Evolutionary conservation across 176 grass and related monocot species (phyloP), one percentile per base, ranked within the genome.

Genomic region (Oryza nivara): DNA sequence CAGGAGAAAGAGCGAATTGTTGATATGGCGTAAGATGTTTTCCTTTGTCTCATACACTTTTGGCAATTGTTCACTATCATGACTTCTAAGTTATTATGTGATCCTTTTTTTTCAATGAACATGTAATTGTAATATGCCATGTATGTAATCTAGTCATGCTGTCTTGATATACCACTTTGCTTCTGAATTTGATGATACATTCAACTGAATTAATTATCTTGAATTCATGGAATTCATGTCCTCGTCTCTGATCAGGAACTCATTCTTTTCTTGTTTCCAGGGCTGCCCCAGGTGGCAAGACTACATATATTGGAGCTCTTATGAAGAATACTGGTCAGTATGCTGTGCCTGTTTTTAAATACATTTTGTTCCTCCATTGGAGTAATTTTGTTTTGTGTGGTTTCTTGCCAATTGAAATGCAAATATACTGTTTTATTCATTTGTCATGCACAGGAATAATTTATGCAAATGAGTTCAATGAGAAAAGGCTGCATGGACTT

Each of bases 231-330:
- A 83, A 30, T 30, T 70, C 70, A 23, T 76, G 4, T 17, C 3
- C 0, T 35, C 19, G 5, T 17, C 70, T 75, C 17, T 52, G 35
- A 26, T 71, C 17, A 34, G 52, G 40, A 79, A 64, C 34, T 32
- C 63, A 36, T 49, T 10, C 65, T 70, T 70, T 86, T 83, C 48
- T 70, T 80, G 14, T 34, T 84, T 91, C 13, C 86, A 99, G 96
- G 43, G 96, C 96, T 88, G 93, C 96, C 25, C 96, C 96, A 70
- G 96, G 96, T 88, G 96, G 96, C 68, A 99, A 99, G 90, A 96
- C 93, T 68, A 96, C 96, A 45, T 96, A 99, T 60, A 99, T 99
- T 89, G 90, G 91, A 35, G 89, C 96, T 86, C 91, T 99, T 60
- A 92, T 99, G 96, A 99, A 99, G 73, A 99, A 99, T 81, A 94